Base-by-base conservation (phyloP, 2,329 filamentous ascomycete species). In the Parastagonospora nodorum region DNA sequence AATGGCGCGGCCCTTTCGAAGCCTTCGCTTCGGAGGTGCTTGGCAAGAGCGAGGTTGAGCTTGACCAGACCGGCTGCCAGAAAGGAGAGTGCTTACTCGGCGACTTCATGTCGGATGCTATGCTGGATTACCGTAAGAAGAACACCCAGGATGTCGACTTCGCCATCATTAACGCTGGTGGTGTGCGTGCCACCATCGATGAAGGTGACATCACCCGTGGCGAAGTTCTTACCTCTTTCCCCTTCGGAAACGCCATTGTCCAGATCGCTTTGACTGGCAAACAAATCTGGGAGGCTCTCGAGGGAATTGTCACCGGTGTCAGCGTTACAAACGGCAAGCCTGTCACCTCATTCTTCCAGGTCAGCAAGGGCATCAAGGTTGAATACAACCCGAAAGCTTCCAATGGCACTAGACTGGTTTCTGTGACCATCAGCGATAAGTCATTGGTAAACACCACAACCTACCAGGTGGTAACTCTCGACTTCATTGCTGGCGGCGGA, bases 171-270 rank as follows among this genome's bases (percentile, higher is more conserved):
- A 88, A 88, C 67, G 81, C 82, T 1, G 85, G 85, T 11, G 85
- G 85, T 27, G 80, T 88, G 45, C 84, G 85, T 15, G 83, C 85
- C 2, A 83, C 81, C 31, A 88, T 88, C 44, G 83, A 85, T 36
- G 67, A 73, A 14, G 86, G 85, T 8, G 70, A 81, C 45, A 81
- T 88, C 63, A 88, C 84, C 3, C 82, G 84, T 31, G 85, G 85
- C 45, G 80, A 86, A 53, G 81, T 88, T 5, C 74, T 87, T 2
- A 87, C 83, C 0, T 79, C 83, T 0, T 88, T 88, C 71, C 85
- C 85, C 33, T 88, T 88, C 56, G 82, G 83, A 47, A 88, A 88
- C 69, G 77, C 84, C 38, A 77, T 88, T 15, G 84, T 86, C 8
- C 82, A 87, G 60, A 69, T 87, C 12, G 72, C 66, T 0, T 77